These are phyloP conservation scores for Neurospora sublineolata DNA, from an alignment of 495 filamentous ascomycete genomes.

Conservation along the genomic window DNA sequence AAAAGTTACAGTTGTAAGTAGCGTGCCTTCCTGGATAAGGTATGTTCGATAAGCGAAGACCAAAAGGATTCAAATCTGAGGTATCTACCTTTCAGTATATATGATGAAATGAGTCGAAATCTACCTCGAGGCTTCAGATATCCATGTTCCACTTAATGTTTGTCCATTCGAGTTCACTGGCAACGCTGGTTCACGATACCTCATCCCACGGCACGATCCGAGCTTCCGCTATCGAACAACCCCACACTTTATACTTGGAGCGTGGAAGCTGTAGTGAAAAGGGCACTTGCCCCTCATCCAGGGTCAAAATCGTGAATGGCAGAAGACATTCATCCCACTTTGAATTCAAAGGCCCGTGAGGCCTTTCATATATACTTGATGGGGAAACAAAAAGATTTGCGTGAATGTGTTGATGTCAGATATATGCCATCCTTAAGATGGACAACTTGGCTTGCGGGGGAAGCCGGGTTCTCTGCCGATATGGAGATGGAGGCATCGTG, in stretches of 20 bases:
- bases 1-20: not conserved
- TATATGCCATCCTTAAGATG: not conserved
- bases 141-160: not conserved
- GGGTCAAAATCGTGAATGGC: not conserved
- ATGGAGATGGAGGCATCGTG: not conserved
- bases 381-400: not conserved
- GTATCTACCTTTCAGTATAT: not conserved
- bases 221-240: not conserved
- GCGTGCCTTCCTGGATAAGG: not conserved
- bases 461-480: not conserved
- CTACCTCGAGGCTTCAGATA: not conserved
- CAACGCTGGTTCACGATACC: not conserved
- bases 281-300: not conserved
- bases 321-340: not conserved
- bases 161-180: not conserved
- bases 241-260: not conserved
- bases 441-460: not conserved
- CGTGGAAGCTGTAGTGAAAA: not conserved
- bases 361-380: too few relatives aligned
- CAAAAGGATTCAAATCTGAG: not conserved
- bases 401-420: not conserved
- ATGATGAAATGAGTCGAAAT: not conserved
- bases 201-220: not conserved
- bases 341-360: not conserved
- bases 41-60: not conserved